phyloP scores from a whole-genome alignment of 768 basidiomycete species.

The Lepiota brunneoincarnata region DNA sequence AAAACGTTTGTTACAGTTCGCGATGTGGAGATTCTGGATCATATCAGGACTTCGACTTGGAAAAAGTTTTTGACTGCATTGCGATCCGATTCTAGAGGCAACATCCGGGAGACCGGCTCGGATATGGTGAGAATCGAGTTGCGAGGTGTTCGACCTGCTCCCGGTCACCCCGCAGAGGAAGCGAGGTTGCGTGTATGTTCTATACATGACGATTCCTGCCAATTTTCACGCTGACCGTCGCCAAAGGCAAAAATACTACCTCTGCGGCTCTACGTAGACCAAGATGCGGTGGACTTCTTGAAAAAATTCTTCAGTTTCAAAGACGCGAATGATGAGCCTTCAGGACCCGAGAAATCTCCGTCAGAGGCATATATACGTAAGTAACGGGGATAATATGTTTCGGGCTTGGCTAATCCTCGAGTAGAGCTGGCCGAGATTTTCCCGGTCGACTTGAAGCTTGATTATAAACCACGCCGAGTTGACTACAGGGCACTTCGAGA shows the following conservation, averaged over 20 bases:
- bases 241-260: constrained; percentile 85
- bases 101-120: constrained; percentile 86
- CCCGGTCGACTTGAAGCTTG: constrained; percentile 91
- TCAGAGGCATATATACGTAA: constrained; percentile 43
- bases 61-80: constrained; percentile 92
- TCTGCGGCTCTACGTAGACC: constrained; percentile 90
- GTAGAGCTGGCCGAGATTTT: constrained; percentile 93
- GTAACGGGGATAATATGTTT: not conserved
- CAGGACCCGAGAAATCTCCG: constrained; percentile 20
- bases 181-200: constrained; percentile 71
- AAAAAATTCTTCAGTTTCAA: constrained; percentile 95
- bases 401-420: not conserved
- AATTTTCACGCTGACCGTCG: not conserved
- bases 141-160: constrained; percentile 67
- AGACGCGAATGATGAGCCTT: constrained; percentile 45
- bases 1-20: constrained; percentile 64
- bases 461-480: constrained; percentile 97
- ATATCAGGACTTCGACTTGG: constrained; percentile 99
- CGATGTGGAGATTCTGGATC: constrained; percentile 89
- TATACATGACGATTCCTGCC: not conserved
- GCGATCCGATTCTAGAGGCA: constrained; percentile 81
- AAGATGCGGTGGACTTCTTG: constrained; percentile 96
- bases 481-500: constrained; percentile 89
- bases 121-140: constrained; percentile 92
- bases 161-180: constrained; percentile 68